Conservation (phyloP, 768 basidiomycete species). For the Calocera cornea region DNA sequence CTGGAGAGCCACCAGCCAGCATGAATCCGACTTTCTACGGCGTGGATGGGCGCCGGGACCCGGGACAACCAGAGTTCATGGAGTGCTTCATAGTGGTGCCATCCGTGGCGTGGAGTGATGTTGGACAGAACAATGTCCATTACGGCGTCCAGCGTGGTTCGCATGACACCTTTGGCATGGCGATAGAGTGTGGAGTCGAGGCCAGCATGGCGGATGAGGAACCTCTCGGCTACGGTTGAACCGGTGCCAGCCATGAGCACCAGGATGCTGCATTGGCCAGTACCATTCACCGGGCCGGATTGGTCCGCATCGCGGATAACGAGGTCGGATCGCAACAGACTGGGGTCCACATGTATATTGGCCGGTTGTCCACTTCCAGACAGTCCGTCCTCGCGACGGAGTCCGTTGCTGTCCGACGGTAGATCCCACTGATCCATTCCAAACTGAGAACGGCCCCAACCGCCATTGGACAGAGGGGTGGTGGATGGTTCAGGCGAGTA, state of each 20-base stretch:
- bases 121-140: neutral
- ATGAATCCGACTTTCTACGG: neutral
- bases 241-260: neutral
- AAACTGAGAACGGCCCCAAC: too few species aligned
- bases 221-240: neutral
- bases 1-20: neutral
- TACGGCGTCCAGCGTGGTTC: neutral
- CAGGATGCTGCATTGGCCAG: neutral
- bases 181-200: neutral
- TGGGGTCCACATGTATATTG: too few species aligned
- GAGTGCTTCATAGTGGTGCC: neutral
- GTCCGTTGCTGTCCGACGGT: too few species aligned
- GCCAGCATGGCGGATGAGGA: neutral
- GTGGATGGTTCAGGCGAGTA: too few species aligned
- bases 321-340: too few species aligned
- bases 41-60: neutral
- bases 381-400: too few species aligned
- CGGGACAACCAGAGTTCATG: neutral
- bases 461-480: too few species aligned
- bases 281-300: too few species aligned
- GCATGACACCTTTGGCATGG: neutral
- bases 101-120: neutral
- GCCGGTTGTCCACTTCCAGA: too few species aligned
- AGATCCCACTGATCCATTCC: too few species aligned
- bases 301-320: too few species aligned